phyloP scores from a whole-genome alignment of 352 stramenopile species.

The Globisporangium okanoganense region DNA sequence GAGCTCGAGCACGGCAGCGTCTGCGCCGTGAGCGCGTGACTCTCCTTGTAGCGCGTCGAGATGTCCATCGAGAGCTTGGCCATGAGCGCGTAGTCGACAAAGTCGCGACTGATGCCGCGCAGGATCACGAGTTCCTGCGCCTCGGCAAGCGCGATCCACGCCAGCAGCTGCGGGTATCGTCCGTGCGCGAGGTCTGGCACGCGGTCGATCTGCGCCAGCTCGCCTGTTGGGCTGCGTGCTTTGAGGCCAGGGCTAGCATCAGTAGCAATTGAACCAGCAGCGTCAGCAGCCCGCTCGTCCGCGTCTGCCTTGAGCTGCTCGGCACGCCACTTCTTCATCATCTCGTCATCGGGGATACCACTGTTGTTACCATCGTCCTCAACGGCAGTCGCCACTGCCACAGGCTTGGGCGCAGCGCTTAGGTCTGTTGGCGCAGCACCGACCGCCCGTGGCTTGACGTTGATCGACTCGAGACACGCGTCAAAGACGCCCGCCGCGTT shows the following conservation, averaged over 20 bases:
- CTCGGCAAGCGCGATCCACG: slow-evolving; percentile 57
- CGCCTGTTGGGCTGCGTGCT: slow-evolving; percentile 3
- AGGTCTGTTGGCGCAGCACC: slow-evolving; percentile 34
- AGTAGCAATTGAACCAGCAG: background rate
- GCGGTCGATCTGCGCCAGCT: slow-evolving; percentile 39
- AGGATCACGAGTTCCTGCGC: slow-evolving; percentile 67
- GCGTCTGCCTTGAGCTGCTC: slow-evolving; percentile 33
- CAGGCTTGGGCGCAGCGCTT: slow-evolving; percentile 13
- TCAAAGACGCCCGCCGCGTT: slow-evolving; percentile 52
- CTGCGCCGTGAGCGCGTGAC: slow-evolving; percentile 23
- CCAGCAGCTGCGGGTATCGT: slow-evolving; percentile 40
- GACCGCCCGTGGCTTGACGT: slow-evolving; percentile 24
- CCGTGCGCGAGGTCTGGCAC: slow-evolving; percentile 53
- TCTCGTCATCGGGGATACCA: slow-evolving; percentile 25
- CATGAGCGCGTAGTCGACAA: slow-evolving; percentile 65
- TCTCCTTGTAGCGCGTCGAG: slow-evolving; percentile 44
- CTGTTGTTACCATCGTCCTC: background rate
- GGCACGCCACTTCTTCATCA: slow-evolving; percentile 54
- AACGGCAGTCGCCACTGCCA: background rate
- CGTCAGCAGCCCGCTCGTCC: slow-evolving; percentile 4
- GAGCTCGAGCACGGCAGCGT: slow-evolving; percentile 38
- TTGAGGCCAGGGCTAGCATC: background rate
- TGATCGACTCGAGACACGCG: slow-evolving; percentile 42
- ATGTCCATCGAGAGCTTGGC: slow-evolving; percentile 60
- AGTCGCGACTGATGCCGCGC: slow-evolving; percentile 49